phyloP scores from a whole-genome alignment of 2,329 filamentous ascomycete species.

The Diaporthe nobilis region DNA sequence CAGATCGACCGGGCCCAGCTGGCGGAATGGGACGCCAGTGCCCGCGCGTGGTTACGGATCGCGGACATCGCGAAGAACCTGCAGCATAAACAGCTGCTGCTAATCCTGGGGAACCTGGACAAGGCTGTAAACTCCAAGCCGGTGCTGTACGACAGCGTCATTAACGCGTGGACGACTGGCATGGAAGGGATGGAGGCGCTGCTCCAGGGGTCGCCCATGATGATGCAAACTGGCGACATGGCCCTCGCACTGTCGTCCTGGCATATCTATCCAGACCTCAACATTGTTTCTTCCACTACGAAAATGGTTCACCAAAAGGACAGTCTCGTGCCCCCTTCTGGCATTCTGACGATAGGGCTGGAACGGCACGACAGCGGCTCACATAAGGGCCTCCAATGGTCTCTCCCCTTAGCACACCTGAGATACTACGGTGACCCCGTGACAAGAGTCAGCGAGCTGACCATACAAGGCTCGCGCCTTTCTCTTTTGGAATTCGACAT shows the following conservation, averaged over 20 bases:
- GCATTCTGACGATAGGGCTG: not conserved
- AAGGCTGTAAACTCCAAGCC: not conserved
- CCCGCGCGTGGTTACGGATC: conserved; percentile 50
- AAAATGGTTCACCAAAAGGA: not conserved
- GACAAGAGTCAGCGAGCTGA: not conserved
- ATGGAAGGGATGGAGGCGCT: conserved; percentile 26
- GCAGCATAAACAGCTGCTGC: conserved; percentile 46
- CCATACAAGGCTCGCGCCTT: not conserved
- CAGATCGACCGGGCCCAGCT: conserved; percentile 43
- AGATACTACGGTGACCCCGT: not conserved
- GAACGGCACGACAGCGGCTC: not conserved
- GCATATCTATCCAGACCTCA: conserved; percentile 39
- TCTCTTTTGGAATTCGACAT: not conserved
- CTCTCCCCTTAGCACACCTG: not conserved
- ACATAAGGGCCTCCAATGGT: not conserved
- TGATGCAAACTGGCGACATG: conserved; percentile 14
- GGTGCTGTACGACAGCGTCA: conserved; percentile 27
- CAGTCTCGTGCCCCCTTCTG: not conserved
- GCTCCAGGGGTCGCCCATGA: conserved; percentile 30
- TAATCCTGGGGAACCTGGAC: conserved; percentile 46
- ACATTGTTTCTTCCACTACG: not conserved
- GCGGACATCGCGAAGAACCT: conserved; percentile 46
- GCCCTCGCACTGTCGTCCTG: conserved; percentile 31
- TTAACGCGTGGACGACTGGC: conserved; percentile 31
- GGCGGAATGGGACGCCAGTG: conserved; percentile 51